Evolutionary conservation across 164 flowering plant species (phyloP).

Genomic region (Chloranthus sessilifolius): DNA sequence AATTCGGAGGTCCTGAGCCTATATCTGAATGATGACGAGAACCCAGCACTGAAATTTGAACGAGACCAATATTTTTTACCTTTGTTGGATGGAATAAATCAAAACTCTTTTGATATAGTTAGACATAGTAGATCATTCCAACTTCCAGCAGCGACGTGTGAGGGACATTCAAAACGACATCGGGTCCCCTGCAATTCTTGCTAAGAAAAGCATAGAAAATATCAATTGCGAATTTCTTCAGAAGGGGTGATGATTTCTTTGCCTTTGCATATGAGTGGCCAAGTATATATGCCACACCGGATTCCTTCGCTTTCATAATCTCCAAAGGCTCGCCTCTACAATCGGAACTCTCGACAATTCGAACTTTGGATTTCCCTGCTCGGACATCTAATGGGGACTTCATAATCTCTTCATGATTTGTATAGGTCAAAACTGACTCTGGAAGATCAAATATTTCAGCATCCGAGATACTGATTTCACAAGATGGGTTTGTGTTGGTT

Average conservation of each 20-base stretch:
- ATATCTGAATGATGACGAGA: too few species aligned
- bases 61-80: too few species aligned
- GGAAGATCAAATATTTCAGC: conserved; percentile 14
- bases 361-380: conserved; percentile 11
- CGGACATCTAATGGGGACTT: conserved; percentile 17
- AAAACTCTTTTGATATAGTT: conserved; percentile 9
- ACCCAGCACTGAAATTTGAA: too few species aligned
- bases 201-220: conserved; percentile 43
- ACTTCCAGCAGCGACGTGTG: conserved; percentile 56
- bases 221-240: conserved; percentile 49
- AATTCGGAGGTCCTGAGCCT: too few species aligned
- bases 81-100: too few species aligned
- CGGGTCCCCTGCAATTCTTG: conserved; percentile 50
- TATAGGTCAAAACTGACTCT: conserved; percentile 8
- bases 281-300: conserved; percentile 51
- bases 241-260: conserved; percentile 39
- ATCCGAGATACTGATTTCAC: conserved; percentile 14
- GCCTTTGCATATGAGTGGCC: conserved; percentile 60
- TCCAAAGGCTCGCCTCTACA: conserved; percentile 32
- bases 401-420: conserved; percentile 16
- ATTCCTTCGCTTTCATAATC: conserved; percentile 44
- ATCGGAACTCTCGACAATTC: conserved; percentile 8
- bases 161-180: conserved; percentile 41
- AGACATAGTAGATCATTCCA: conserved; percentile 60
- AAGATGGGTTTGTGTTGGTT: conserved; percentile 4